Conservation (phyloP, 805 yeast species). For the Barnettozyma wickerhamii region DNA sequence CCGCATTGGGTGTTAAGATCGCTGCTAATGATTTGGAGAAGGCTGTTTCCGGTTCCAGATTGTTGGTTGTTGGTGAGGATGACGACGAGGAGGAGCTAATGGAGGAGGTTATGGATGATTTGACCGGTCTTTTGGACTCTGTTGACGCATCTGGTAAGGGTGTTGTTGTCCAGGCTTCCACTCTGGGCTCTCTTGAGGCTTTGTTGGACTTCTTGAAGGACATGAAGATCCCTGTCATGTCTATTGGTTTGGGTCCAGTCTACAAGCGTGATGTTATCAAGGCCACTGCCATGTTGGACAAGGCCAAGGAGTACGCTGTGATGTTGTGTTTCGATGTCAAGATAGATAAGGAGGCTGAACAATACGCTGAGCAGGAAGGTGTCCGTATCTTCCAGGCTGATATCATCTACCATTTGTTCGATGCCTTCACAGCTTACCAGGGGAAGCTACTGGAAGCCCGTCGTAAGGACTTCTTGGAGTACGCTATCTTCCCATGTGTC, state of each 20-base stretch:
- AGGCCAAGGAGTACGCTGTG: slow-evolving; percentile 92
- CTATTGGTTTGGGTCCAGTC: slow-evolving; percentile 97
- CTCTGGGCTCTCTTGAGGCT: slow-evolving; percentile 97
- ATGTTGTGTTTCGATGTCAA: slow-evolving; percentile 98
- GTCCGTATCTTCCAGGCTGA: slow-evolving; percentile 93
- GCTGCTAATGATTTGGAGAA: slow-evolving; percentile 97
- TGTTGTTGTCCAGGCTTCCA: slow-evolving; percentile 97
- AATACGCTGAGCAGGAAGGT: slow-evolving; percentile 91
- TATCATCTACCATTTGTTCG: slow-evolving; percentile 94
- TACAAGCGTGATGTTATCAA: slow-evolving; percentile 98
- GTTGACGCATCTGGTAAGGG: slow-evolving; percentile 95
- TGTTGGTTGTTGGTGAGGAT: slow-evolving; percentile 91
- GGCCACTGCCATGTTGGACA: slow-evolving; percentile 94
- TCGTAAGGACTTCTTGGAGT: slow-evolving; percentile 81
- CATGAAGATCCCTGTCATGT: slow-evolving; percentile 99
- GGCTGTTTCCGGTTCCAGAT: slow-evolving; percentile 98
- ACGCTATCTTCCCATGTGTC: slow-evolving; percentile 94
- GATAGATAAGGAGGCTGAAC: slow-evolving; percentile 97
- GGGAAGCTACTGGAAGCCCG: slow-evolving; percentile 80
- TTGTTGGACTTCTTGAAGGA: slow-evolving; percentile 93
- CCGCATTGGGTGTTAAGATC: slow-evolving; percentile 97
- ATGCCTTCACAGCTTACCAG: slow-evolving; percentile 91
- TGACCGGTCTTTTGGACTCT: slow-evolving; percentile 89
- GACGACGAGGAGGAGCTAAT: slow-evolving; percentile 96
- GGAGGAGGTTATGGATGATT: slow-evolving; percentile 99